Evolutionary conservation across 352 stramenopile genomes (phyloP).

Genomic region (Pythium dissimile): DNA sequence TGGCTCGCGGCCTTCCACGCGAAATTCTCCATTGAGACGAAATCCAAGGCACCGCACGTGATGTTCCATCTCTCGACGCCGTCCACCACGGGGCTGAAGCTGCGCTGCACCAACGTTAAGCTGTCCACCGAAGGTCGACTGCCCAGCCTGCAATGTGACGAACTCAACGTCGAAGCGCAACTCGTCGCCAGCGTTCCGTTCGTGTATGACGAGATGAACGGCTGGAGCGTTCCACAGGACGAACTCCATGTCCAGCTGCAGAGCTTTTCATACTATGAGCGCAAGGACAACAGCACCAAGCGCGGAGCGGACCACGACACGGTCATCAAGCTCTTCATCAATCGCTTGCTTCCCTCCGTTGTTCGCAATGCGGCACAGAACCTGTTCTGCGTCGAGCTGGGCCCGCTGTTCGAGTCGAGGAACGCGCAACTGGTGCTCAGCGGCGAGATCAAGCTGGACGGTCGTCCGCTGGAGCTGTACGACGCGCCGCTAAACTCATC

Average conservation of each 20-base stretch:
- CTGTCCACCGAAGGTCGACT: slow-evolving; percentile 59
- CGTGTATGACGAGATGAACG: slow-evolving; percentile 49
- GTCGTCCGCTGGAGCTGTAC: slow-evolving; percentile 53
- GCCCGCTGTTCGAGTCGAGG: slow-evolving; percentile 44
- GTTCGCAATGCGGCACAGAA: slow-evolving; percentile 56
- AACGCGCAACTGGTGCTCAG: slow-evolving; percentile 57
- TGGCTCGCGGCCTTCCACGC: slow-evolving; percentile 73
- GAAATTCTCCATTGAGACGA: slow-evolving; percentile 69
- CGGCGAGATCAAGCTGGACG: slow-evolving; percentile 61
- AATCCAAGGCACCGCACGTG: slow-evolving; percentile 53
- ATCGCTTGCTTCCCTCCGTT: slow-evolving; percentile 58
- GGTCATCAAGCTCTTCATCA: slow-evolving; percentile 81
- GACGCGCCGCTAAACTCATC: slow-evolving; percentile 40
- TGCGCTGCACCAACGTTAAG: slow-evolving; percentile 64
- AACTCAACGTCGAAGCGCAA: slow-evolving; percentile 72
- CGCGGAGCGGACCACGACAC: slow-evolving; percentile 64
- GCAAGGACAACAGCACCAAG: slow-evolving; percentile 50
- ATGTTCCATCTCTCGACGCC: slow-evolving; percentile 61
- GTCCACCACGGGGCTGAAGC: slow-evolving; percentile 48
- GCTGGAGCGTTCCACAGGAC: slow-evolving; percentile 59
- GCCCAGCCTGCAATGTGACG: slow-evolving; percentile 72
- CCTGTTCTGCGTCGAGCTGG: slow-evolving; percentile 60
- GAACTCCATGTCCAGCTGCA: slow-evolving; percentile 61
- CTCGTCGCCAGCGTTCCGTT: slow-evolving; percentile 65
- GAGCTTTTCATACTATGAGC: slow-evolving; percentile 75